Evolutionary conservation across 2,329 filamentous ascomycete genomes (phyloP).

Genomic region (Diplodia sapinea): DNA sequence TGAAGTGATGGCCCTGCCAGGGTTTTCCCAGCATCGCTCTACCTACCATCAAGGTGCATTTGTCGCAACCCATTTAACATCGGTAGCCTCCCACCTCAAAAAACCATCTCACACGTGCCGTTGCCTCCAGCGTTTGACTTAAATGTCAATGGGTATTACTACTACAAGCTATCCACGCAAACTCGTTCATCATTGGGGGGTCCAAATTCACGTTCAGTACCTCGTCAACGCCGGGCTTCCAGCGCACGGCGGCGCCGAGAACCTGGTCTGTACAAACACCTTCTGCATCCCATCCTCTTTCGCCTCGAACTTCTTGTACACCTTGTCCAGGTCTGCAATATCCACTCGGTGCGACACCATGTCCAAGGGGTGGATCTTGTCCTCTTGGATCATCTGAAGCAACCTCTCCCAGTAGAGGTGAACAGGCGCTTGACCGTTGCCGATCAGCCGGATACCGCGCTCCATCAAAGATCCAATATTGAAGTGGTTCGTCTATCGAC

Average conservation of each 20-base stretch:
- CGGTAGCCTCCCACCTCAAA: no score
- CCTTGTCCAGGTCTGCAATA: slow-evolving; percentile 57
- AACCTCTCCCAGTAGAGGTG: slow-evolving; percentile 84
- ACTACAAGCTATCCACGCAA: neutral
- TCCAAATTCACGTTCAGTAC: slow-evolving; percentile 36
- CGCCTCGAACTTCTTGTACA: slow-evolving; percentile 71
- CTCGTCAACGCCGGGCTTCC: slow-evolving; percentile 60
- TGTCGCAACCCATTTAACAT: neutral
- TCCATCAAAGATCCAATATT: slow-evolving; percentile 86
- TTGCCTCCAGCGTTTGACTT: no score
- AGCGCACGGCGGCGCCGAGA: slow-evolving; percentile 57
- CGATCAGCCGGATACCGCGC: slow-evolving; percentile 79
- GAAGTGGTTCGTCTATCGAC: slow-evolving; percentile 73
- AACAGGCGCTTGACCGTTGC: slow-evolving; percentile 73
- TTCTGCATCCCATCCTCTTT: slow-evolving; percentile 79
- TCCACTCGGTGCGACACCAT: slow-evolving; percentile 80
- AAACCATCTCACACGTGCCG: no score
- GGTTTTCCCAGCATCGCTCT: neutral
- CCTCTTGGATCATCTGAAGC: slow-evolving; percentile 69
- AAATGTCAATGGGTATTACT: neutral
- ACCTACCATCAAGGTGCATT: neutral
- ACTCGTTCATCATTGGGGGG: neutral
- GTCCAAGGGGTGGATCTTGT: slow-evolving; percentile 73
- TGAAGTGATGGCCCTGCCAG: neutral
- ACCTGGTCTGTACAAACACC: slow-evolving; percentile 69